Evolutionary conservation across 176 grass and related monocot species (phyloP).

Genomic region (Triticum urartu): DNA sequence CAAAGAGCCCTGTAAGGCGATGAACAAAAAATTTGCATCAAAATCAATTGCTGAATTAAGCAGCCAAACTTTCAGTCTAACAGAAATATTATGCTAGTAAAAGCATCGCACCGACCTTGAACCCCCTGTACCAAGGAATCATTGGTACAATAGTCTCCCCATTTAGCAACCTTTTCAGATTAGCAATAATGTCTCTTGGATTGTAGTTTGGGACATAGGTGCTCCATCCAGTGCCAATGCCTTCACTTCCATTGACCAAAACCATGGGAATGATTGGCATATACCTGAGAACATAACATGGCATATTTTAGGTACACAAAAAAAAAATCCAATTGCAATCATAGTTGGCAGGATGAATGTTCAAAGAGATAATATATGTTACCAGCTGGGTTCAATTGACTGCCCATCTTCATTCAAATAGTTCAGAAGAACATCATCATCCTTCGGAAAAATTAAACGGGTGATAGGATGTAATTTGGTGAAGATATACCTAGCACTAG

Average conservation of each 20-base stretch:
- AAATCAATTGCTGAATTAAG: background rate
- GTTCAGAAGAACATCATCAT: conserved; percentile 81
- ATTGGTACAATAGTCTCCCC: conserved; percentile 48
- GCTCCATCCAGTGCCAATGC: conserved; percentile 95
- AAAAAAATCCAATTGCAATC: background rate
- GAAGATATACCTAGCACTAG: conserved; percentile 74
- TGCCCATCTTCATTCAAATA: conserved; percentile 89
- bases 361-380: conserved; percentile 26
- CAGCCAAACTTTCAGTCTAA: background rate
- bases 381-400: conserved; percentile 85
- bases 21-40: background rate
- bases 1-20: conserved; percentile 56
- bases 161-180: conserved; percentile 65
- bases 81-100: background rate
- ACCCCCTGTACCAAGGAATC: conserved; percentile 88
- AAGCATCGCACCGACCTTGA: conserved; percentile 54
- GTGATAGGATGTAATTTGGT: conserved; percentile 55
- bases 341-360: background rate
- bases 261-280: conserved; percentile 88
- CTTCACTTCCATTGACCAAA: conserved; percentile 93
- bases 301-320: background rate
- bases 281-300: conserved; percentile 57
- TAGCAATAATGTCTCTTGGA: conserved; percentile 74
- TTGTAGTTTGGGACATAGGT: conserved; percentile 84
- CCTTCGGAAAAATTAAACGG: conserved; percentile 73